Base-by-base conservation (phyloP, 2,329 filamentous ascomycete genomes). In the Pseudocercospora pini-densiflorae region DNA sequence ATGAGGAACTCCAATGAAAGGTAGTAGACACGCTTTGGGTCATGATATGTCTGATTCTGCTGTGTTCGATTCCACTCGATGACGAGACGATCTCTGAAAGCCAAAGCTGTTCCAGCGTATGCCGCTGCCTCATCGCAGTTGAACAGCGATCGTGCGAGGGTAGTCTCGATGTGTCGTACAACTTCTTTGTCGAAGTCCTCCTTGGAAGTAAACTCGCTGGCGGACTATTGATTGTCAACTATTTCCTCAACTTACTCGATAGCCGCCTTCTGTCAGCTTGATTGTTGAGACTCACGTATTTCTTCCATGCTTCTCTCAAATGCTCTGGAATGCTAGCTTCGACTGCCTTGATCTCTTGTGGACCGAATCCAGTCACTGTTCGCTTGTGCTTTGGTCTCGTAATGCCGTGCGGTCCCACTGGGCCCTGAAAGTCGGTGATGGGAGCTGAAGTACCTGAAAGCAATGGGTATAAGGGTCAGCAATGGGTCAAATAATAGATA, bases 21-120 rank as follows among this genome's bases (percentile, higher is more conserved):
- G 79, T 99, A 99, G 83, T 99, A 99, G 73, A 99, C 88, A 68
- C 95, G 89, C 86, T 99, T 99, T 81, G 89, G 89, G 78, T 98
- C 95, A 64, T 87, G 86, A 75, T 92, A 93, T 0, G 94, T 97
- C 81, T 99, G 95, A 68, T 90, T 90, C 83, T 99, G 95, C 83
- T 99, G 95, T 55, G 95, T 99, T 81, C 90, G 93, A 83, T 98
- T 99, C 95, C 95, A 99, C 73, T 97, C 93, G 70, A 95, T 90
- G 76, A 99, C 90, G 77, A 99, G 85, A 61, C 93, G 90, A 79
- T 99, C 94, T 76, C 95, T 89, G 82, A 99, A 94, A 27, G 95
- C 94, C 75, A 99, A 83, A 71, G 93, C 92, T 51, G 94, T 93
- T 71, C 94, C 95, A 7, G 92, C 89, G 80, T 99, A 99, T 33